Base-by-base conservation (phyloP, 257 asterid genomes). In the Buddleja alternifolia region DNA sequence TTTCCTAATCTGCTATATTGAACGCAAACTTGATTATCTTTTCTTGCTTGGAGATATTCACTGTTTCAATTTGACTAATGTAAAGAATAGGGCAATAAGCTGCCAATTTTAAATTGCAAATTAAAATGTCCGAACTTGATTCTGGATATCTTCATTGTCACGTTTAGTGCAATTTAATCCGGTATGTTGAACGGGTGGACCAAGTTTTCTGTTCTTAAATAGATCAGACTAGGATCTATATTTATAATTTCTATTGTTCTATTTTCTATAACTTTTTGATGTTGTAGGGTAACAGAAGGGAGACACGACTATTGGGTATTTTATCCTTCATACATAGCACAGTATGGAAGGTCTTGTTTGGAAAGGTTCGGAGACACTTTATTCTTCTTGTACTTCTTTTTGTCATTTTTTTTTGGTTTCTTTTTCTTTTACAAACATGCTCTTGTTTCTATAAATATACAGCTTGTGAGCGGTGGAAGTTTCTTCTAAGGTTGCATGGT, bases 261-360 rank as follows among this genome's bases (percentile, higher is more conserved):
- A n/a, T 14, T 50, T 37, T 46, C 5, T 62, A 16, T 72, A 54
- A 16, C 5, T 63, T 46, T 32, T 7, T 75, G 56, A 72, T 77
- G 74, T 48, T 71, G 46, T 56, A 90, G 97, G 97, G 96, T 55
- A 88, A 88, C 82, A 83, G 94, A 72, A 88, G 97, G 82, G 97
- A 90, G 84, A 88, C 95, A 59, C 73, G 96, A 19, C 73, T 90
- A n/a, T 71, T 90, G 78, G 96, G 97, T 47, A 90, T 90, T 58
- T 74, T 90, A 50, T 90, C 97, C 64, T 90, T 90, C 76, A 90
- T 90, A 62, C 97, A 90, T 64, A 90, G 96, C 82, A 90, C 97
- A 10, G 95, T 90, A 58, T 90, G 97, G 97, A 90, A 90, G 79
- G 92, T 86, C 77, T 82, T 90, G 78, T 88, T 90, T 70, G 97